Evolutionary conservation across 83 land plant genomes (phyloP).

Genomic region (Isoetes engelmannii): DNA sequence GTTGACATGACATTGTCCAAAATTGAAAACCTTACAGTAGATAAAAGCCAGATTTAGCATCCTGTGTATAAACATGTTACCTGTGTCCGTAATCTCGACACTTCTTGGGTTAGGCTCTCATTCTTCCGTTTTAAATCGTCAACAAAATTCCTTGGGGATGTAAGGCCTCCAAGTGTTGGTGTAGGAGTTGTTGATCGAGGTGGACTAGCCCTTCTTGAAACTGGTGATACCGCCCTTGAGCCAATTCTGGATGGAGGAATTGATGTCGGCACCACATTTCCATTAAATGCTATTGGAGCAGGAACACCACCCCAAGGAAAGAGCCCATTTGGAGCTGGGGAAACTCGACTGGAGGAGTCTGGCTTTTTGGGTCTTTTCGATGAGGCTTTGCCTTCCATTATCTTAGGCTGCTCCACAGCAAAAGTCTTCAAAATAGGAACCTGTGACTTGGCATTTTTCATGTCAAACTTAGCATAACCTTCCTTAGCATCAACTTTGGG

Average conservation of each 20-base stretch:
- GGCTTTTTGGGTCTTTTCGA: too few species aligned
- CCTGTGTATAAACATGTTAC: conserved; percentile 22
- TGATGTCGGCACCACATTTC: background rate
- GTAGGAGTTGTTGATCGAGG: conserved; percentile 70
- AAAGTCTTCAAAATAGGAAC: background rate
- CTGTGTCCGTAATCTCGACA: conserved; percentile 50
- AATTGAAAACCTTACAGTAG: too few species aligned
- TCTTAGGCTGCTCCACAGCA: too few species aligned
- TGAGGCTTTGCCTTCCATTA: too few species aligned
- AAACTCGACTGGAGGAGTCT: too few species aligned
- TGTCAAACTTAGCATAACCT: conserved; percentile 43
- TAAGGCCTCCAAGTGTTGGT: conserved; percentile 51
- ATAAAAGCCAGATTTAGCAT: too few species aligned
- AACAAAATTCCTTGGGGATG: conserved; percentile 33
- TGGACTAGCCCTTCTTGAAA: conserved; percentile 65
- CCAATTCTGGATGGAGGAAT: conserved; percentile 22
- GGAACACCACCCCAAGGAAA: too few species aligned
- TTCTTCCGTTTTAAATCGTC: conserved; percentile 40
- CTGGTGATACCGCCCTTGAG: conserved; percentile 37
- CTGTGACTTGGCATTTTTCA: conserved; percentile 36
- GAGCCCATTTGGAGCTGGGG: too few species aligned
- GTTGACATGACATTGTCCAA: too few species aligned
- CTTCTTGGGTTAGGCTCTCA: conserved; percentile 52
- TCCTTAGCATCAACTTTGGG: conserved; percentile 49
- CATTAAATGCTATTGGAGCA: too few species aligned